Evolutionary conservation across 352 stramenopile genomes (phyloP).

Genomic region (Phytophthora litchii): DNA sequence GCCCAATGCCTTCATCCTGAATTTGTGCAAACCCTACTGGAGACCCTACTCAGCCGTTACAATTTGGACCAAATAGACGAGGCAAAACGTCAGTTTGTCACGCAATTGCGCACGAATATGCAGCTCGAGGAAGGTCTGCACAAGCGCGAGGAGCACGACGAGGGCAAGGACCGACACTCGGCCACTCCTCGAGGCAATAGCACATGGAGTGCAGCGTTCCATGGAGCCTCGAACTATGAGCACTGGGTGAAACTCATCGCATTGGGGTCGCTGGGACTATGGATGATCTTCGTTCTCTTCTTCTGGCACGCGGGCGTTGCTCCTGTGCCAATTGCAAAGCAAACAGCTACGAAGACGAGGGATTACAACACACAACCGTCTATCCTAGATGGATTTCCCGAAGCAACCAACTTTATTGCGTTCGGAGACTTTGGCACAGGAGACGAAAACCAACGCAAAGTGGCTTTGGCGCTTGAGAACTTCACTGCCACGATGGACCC

Average conservation of each 20-base stretch:
- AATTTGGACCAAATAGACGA: conserved; percentile 16
- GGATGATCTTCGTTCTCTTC: conserved; percentile 65
- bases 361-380: conserved; percentile 33
- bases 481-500: conserved; percentile 64
- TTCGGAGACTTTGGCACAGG: conserved; percentile 87
- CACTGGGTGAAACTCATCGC: conserved; percentile 66
- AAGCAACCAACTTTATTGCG: conserved; percentile 76
- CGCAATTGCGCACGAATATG: conserved; percentile 33
- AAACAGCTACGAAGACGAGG: conserved; percentile 6
- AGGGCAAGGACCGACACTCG: conserved; percentile 60
- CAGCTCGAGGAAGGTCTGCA: conserved; percentile 60
- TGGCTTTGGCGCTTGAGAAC: conserved; percentile 65
- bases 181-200: conserved; percentile 33
- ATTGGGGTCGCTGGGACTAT: conserved; percentile 55
- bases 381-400: conserved; percentile 52
- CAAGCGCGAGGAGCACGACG: conserved; percentile 52
- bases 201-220: conserved; percentile 22
- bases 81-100: conserved; percentile 7
- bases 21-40: conserved; percentile 4
- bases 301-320: conserved; percentile 39
- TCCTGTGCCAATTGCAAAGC: conserved; percentile 17
- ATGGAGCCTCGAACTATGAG: conserved; percentile 48
- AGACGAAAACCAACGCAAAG: conserved; percentile 58
- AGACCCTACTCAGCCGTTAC: conserved; percentile 2
- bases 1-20: conserved; percentile 63